Conservation (phyloP, 257 asterid genomes). For the Solanum chilense region DNA sequence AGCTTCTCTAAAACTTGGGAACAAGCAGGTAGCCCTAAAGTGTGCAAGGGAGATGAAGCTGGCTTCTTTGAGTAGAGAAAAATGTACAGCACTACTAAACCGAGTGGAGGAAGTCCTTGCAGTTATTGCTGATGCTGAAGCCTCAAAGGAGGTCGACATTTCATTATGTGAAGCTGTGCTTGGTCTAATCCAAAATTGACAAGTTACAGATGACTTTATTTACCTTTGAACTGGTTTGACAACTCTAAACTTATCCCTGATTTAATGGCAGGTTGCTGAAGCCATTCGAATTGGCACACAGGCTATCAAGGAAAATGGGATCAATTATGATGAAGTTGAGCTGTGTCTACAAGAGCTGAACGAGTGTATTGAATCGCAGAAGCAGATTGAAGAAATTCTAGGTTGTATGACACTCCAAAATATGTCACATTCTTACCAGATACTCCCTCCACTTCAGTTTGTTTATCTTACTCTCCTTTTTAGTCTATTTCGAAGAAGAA, state of each 20-base stretch:
- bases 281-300: constrained; percentile 55
- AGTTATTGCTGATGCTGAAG: constrained; percentile 61
- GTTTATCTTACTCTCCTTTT: background rate
- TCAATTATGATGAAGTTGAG: constrained; percentile 56
- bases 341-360: constrained; percentile 56
- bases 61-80: constrained; percentile 63
- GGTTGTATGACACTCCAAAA: constrained; percentile 18
- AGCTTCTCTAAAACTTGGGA: constrained; percentile 45
- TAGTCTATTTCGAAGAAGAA: background rate
- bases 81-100: constrained; percentile 51
- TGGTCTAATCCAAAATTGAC: background rate
- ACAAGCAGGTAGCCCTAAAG: constrained; percentile 54
- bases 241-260: background rate
- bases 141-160: constrained; percentile 57
- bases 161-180: background rate
- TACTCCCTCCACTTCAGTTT: background rate
- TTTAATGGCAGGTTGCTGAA: constrained; percentile 51
- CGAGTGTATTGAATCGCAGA: constrained; percentile 47
- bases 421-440: background rate
- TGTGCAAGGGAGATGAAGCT: constrained; percentile 53
- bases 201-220: background rate
- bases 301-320: constrained; percentile 49
- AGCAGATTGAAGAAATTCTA: constrained; percentile 48
- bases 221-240: background rate
- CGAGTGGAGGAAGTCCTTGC: constrained; percentile 70